Evolutionary conservation across 2,329 filamentous ascomycete genomes (phyloP).

Genomic region (Chaetomiaceae sp.): DNA sequence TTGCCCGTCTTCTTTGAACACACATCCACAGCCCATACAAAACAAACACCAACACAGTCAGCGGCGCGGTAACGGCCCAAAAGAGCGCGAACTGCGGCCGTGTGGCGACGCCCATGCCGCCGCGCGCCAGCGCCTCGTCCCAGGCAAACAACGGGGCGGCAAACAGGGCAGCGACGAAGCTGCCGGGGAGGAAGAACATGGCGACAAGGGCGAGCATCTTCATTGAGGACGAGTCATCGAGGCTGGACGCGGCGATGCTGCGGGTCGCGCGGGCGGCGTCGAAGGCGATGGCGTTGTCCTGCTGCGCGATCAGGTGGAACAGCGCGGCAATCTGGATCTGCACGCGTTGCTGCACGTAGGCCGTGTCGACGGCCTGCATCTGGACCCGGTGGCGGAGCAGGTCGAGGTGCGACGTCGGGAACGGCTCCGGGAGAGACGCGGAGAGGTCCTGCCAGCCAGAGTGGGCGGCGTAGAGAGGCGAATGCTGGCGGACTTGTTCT

Average conservation of each 20-base stretch:
- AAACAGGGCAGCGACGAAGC: constrained; percentile 38
- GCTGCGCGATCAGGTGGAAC: constrained; percentile 34
- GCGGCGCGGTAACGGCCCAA: constrained; percentile 36
- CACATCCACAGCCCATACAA: constrained; percentile 32
- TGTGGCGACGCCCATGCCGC: constrained; percentile 27
- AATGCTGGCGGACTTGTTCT: too few species aligned
- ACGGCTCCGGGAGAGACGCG: background rate
- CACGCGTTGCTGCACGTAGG: constrained; percentile 33
- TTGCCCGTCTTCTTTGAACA: constrained; percentile 23
- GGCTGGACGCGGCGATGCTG: constrained; percentile 32
- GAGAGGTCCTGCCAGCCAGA: too few species aligned
- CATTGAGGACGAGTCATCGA: constrained; percentile 39
- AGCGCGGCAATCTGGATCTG: constrained; percentile 36
- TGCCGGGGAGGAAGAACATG: constrained; percentile 39
- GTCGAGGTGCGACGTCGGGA: constrained; percentile 10
- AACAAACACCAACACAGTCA: constrained; percentile 32
- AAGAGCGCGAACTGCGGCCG: constrained; percentile 36
- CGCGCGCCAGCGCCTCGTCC: constrained; percentile 3
- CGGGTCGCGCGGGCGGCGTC: constrained; percentile 26
- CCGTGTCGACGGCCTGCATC: constrained; percentile 34
- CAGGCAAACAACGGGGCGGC: constrained; percentile 23
- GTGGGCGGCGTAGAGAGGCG: too few species aligned
- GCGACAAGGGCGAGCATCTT: constrained; percentile 38
- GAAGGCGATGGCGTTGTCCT: constrained; percentile 32
- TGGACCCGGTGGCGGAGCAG: constrained; percentile 29